These are phyloP conservation scores for Evernia prunastri DNA, from an alignment of 495 filamentous ascomycete genomes.

Conservation along the genomic window DNA sequence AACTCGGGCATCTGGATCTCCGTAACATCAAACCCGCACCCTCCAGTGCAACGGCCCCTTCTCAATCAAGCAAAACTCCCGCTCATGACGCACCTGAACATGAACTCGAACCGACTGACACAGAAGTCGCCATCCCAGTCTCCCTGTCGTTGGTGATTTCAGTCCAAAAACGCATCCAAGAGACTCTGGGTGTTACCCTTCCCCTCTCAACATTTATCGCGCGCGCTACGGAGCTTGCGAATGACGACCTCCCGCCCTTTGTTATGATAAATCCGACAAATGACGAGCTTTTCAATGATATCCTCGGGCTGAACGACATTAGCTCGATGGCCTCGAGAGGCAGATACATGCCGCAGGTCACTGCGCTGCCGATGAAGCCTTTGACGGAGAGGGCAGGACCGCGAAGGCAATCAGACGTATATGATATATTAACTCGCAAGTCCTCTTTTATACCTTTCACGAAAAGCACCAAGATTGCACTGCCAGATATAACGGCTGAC, in stretches of 20 bases:
- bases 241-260: conserved; percentile 70
- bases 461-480: not conserved
- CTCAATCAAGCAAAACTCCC: conserved; percentile 4
- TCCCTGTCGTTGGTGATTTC: conserved; percentile 70
- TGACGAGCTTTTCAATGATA: conserved; percentile 81
- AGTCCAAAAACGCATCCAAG: conserved; percentile 71
- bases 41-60: conserved; percentile 28
- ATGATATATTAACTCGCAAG: conserved; percentile 64
- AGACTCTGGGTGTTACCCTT: conserved; percentile 66
- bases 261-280: conserved; percentile 53
- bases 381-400: conserved; percentile 26
- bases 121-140: conserved; percentile 60
- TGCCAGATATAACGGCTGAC: conserved; percentile 27
- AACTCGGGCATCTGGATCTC: conserved; percentile 79
- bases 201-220: conserved; percentile 83
- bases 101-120: conserved; percentile 35
- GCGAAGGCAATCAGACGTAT: conserved; percentile 52
- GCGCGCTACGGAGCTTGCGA: conserved; percentile 76
- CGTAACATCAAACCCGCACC: conserved; percentile 85
- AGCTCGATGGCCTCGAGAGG: conserved; percentile 47
- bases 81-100: conserved; percentile 37
- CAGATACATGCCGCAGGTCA: conserved; percentile 67
- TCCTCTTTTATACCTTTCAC: conserved; percentile 21
- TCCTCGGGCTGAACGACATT: conserved; percentile 67
- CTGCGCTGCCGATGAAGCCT: conserved; percentile 43